phyloP scores from a whole-genome alignment of 257 asterid species.

The Asclepias syriaca region DNA sequence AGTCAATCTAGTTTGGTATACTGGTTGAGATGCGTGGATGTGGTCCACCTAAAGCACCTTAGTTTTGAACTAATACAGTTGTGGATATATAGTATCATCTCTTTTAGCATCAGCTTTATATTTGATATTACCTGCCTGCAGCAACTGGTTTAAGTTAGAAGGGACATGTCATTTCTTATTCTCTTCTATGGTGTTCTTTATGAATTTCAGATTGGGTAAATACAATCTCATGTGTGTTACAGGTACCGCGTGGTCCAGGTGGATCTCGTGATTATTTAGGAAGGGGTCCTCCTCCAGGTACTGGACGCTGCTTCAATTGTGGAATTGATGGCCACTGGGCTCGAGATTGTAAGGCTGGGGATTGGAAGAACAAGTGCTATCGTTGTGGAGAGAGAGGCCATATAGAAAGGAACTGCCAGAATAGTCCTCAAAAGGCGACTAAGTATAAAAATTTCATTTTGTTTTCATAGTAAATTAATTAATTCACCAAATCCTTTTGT shows the following conservation, averaged over 20 bases:
- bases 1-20: neutral
- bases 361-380: constrained; percentile 63
- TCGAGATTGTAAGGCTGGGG: constrained; percentile 63
- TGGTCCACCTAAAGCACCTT: neutral
- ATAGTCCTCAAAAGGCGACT: constrained; percentile 39
- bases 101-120: too few species aligned
- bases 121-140: neutral
- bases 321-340: constrained; percentile 70
- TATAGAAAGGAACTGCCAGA: constrained; percentile 49
- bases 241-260: constrained; percentile 65
- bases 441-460: constrained; percentile 22
- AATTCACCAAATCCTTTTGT: too few species aligned
- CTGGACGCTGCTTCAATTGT: constrained; percentile 64
- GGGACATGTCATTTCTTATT: neutral
- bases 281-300: constrained; percentile 58
- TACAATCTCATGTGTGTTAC: constrained; percentile 2
- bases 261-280: constrained; percentile 55
- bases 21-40: neutral
- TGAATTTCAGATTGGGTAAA: neutral
- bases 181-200: neutral
- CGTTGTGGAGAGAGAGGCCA: constrained; percentile 67
- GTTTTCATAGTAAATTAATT: neutral
- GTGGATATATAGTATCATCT: neutral
- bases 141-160: neutral
- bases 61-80: neutral